Conservation (phyloP, 2,329 filamentous ascomycete genomes). For the Venturia nashicola region DNA sequence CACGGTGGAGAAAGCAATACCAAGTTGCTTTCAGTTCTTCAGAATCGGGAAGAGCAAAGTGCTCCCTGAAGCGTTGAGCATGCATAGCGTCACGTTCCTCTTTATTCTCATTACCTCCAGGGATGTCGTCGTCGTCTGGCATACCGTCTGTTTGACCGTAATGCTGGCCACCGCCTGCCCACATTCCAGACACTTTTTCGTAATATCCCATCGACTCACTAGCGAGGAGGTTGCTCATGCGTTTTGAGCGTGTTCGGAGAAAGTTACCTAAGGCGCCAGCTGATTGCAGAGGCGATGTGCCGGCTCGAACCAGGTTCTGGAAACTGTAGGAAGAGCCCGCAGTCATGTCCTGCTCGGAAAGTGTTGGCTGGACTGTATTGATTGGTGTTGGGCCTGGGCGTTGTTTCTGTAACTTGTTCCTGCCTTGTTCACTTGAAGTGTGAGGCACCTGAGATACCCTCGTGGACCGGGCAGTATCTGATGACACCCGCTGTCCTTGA, state of each 20-base stretch:
- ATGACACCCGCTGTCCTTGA: constrained; percentile 19
- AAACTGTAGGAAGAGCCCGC: constrained; percentile 19
- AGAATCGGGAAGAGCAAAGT: constrained; percentile 76
- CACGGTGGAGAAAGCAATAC: constrained; percentile 82
- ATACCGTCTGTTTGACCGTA: constrained; percentile 60
- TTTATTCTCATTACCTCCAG: constrained; percentile 26
- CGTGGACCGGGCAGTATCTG: constrained; percentile 23
- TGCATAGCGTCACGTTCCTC: constrained; percentile 39
- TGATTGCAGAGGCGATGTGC: constrained; percentile 68
- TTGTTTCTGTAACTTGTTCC: constrained; percentile 10
- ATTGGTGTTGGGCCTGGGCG: background rate
- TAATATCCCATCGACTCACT: constrained; percentile 93
- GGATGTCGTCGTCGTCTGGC: constrained; percentile 49
- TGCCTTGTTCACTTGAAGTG: constrained; percentile 1
- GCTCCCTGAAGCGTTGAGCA: constrained; percentile 63
- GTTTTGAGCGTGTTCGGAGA: constrained; percentile 63
- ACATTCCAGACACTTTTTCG: constrained; percentile 95
- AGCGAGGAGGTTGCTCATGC: constrained; percentile 70
- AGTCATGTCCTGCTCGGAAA: background rate
- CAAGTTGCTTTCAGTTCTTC: constrained; percentile 83
- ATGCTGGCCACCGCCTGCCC: constrained; percentile 81
- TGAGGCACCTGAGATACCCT: constrained; percentile 12
- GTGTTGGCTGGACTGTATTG: background rate
- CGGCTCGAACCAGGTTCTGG: constrained; percentile 47
- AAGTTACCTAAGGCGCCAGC: constrained; percentile 76